Conservation (phyloP, 1,284 basidiomycete species). For the Cystobasidium slooffiae region DNA sequence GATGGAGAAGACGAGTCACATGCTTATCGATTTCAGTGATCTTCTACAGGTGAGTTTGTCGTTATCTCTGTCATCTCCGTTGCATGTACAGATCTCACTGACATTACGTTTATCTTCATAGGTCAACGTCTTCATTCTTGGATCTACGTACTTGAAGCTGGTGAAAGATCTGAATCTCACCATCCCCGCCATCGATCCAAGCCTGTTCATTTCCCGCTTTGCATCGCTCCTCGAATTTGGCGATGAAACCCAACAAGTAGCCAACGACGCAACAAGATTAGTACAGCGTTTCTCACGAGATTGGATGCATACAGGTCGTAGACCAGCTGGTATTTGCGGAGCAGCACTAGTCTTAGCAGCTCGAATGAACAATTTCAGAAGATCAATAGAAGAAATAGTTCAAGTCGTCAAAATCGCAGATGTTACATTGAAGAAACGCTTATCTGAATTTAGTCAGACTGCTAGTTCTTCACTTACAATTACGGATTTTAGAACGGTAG, state of each 20-base stretch:
- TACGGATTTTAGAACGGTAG: constrained; percentile 87
- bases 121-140: constrained; percentile 98
- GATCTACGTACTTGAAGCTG: constrained; percentile 92
- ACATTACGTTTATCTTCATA: constrained; percentile 55
- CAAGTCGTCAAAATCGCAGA: constrained; percentile 99
- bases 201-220: constrained; percentile 95
- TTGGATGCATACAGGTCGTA: constrained; percentile 94
- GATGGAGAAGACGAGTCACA: constrained; percentile 85
- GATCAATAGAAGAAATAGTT: constrained; percentile 91
- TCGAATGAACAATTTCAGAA: constrained; percentile 96
- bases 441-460: constrained; percentile 95
- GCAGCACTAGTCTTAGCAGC: constrained; percentile 93
- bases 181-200: constrained; percentile 90
- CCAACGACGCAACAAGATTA: constrained; percentile 89
- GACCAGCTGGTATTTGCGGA: constrained; percentile 96
- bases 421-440: constrained; percentile 85
- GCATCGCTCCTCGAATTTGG: constrained; percentile 96
- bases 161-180: constrained; percentile 86
- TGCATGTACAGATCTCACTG: background rate
- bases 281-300: constrained; percentile 94
- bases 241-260: constrained; percentile 87
- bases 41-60: constrained; percentile 71
- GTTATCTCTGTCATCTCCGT: constrained; percentile 11
- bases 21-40: constrained; percentile 98
- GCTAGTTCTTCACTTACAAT: constrained; percentile 83